These are phyloP conservation scores for Aspergillus tubingensis DNA, from an alignment of 2,329 filamentous ascomycete genomes.

Conservation along the genomic window DNA sequence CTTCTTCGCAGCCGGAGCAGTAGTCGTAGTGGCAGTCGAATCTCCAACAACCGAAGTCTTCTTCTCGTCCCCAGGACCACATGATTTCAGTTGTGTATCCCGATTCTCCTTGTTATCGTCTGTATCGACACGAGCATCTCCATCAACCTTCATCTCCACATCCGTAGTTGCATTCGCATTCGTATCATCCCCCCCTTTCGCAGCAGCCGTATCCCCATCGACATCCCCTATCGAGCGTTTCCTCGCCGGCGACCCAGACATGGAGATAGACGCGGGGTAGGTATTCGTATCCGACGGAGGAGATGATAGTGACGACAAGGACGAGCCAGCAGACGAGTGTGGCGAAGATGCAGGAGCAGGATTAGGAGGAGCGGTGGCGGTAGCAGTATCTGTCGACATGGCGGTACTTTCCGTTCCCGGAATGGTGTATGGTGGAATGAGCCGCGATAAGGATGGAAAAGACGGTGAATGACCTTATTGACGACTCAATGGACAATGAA, in stretches of 20 bases:
- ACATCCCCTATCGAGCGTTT: slow-evolving; percentile 6
- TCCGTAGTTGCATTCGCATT: not conserved
- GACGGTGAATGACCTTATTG: not conserved
- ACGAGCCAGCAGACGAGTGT: not conserved
- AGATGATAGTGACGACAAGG: slow-evolving; percentile 14
- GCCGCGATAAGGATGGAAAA: no score
- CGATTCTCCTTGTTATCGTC: slow-evolving; percentile 15
- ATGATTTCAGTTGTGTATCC: not conserved
- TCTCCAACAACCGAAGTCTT: not conserved
- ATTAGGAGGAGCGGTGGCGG: slow-evolving; percentile 18
- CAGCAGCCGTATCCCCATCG: not conserved
- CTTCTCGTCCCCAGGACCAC: not conserved
- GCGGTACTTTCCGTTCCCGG: not conserved
- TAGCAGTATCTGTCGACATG: not conserved
- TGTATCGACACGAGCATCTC: not conserved
- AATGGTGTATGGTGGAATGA: no score
- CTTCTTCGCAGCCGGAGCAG: slow-evolving; percentile 30
- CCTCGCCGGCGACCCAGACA: not conserved
- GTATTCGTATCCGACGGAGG: slow-evolving; percentile 34
- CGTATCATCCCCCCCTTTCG: no score
- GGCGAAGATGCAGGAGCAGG: slow-evolving; percentile 7
- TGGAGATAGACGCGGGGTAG: not conserved
- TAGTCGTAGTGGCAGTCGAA: slow-evolving; percentile 1
- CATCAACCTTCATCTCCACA: not conserved
- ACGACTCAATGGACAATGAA: not conserved